Percentiles rank a stretch among this genome's conserved stretches.
Evolutionary conservation across 192 early-diverging fungal genomes (phyloP).

Genomic region (Umbelopsis vinacea): DNA sequence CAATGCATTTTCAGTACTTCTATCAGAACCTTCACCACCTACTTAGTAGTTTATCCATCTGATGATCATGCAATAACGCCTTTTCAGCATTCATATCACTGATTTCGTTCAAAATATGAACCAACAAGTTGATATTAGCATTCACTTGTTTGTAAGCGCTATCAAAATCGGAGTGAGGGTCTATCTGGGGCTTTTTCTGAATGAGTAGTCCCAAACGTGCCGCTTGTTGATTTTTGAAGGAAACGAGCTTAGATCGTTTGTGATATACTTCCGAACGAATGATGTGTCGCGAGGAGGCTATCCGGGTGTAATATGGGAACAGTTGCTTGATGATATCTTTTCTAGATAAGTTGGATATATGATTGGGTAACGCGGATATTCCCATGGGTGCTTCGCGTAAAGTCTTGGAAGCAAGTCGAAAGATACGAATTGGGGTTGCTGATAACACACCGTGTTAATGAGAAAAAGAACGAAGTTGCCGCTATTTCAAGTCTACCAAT

Average conservation of each 20-base stretch:
- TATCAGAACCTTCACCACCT: not conserved
- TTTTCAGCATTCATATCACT: constrained; percentile 27
- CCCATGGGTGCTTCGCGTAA: constrained; percentile 32
- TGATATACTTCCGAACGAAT: constrained; percentile 63
- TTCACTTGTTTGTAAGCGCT: constrained; percentile 22
- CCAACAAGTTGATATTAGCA: constrained; percentile 27
- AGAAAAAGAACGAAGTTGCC: not conserved
- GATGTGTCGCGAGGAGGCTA: constrained; percentile 43
- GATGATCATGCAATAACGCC: constrained; percentile 27
- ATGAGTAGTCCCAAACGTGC: constrained; percentile 67
- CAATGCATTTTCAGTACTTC: constrained; percentile 26
- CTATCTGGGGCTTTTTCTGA: constrained; percentile 48
- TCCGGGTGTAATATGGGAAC: constrained; percentile 18
- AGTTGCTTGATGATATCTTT: not conserved
- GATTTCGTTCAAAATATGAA: constrained; percentile 21
- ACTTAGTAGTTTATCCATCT: constrained; percentile 24
- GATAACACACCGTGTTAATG: not conserved
- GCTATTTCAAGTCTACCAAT: not conserved
- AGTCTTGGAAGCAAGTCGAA: constrained; percentile 16
- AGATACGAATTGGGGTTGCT: constrained; percentile 15
- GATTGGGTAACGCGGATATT: constrained; percentile 22
- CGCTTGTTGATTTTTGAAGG: constrained; percentile 60
- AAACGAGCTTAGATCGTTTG: constrained; percentile 52
- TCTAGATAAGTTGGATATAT: constrained; percentile 34
- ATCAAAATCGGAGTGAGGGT: constrained; percentile 18